A percentile compares a stretch with the other conserved stretches of the same genome.
phyloP scores from a whole-genome alignment of 768 basidiomycete genomes.

The Podaxis mareebaensis region DNA sequence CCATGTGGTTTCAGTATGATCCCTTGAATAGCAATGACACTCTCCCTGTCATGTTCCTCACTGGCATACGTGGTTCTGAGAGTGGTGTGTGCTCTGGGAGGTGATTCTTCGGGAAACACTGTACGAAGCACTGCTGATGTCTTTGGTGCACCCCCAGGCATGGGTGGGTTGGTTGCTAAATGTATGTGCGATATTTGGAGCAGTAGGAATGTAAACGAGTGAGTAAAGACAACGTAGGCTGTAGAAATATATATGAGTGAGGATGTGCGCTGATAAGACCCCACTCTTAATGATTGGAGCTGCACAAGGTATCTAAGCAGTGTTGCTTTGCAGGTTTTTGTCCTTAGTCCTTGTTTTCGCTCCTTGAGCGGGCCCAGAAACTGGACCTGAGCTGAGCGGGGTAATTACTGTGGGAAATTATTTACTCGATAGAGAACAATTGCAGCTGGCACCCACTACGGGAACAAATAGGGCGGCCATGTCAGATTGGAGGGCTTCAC shows the following conservation, averaged over 20 bases:
- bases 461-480: background rate
- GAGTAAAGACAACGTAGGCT: background rate
- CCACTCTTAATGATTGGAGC: background rate
- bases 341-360: background rate
- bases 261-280: background rate
- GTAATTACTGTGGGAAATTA: background rate
- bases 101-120: background rate
- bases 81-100: conserved; percentile 9
- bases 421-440: background rate
- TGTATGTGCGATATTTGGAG: too few relatives aligned
- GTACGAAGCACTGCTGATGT: background rate
- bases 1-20: conserved; percentile 2
- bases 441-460: background rate
- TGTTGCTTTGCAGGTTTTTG: background rate
- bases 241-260: background rate
- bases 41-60: conserved; percentile 15
- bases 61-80: conserved; percentile 12
- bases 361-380: background rate
- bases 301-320: background rate
- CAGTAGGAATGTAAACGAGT: too few relatives aligned
- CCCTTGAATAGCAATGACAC: background rate
- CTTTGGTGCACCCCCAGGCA: background rate
- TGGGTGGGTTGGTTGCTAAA: too few relatives aligned
- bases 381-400: background rate
- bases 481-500: background rate